Evolutionary conservation across 2,329 filamentous ascomycete species (phyloP).

Genomic region (Fusarium vanettenii): DNA sequence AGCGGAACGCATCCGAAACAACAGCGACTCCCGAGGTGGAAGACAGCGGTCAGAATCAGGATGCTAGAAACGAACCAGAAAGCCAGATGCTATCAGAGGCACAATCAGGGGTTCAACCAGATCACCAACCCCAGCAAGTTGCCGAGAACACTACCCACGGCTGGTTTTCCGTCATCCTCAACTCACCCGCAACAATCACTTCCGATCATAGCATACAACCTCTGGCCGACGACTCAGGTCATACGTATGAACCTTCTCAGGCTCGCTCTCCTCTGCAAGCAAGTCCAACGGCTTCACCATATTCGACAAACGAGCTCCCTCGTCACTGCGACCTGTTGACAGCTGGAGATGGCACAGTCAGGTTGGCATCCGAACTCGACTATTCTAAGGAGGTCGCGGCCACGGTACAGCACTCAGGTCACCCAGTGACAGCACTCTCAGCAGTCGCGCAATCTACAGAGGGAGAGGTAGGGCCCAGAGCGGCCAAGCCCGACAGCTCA

Average conservation of each 20-base stretch:
- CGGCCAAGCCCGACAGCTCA: neutral
- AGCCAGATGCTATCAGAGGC: neutral
- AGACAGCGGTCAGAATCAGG: no score
- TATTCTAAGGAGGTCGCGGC: no score
- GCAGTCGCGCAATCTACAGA: neutral
- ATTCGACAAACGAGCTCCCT: neutral
- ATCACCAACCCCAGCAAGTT: no score
- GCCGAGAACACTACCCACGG: no score
- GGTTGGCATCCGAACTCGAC: no score
- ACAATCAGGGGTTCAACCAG: neutral
- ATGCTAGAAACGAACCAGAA: neutral
- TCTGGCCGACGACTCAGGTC: no score
- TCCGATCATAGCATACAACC: no score
- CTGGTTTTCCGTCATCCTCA: neutral
- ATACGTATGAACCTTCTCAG: neutral
- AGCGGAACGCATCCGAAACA: no score
- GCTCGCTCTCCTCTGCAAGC: neutral
- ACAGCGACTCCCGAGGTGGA: no score
- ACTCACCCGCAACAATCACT: neutral
- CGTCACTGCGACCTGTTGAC: no score
- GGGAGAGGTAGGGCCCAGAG: neutral
- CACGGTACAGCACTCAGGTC: no score
- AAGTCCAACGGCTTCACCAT: neutral
- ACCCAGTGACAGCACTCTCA: neutral
- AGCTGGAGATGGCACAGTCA: no score